Conservation (phyloP, 2,329 filamentous ascomycete genomes). For the Zasmidium cellare region DNA sequence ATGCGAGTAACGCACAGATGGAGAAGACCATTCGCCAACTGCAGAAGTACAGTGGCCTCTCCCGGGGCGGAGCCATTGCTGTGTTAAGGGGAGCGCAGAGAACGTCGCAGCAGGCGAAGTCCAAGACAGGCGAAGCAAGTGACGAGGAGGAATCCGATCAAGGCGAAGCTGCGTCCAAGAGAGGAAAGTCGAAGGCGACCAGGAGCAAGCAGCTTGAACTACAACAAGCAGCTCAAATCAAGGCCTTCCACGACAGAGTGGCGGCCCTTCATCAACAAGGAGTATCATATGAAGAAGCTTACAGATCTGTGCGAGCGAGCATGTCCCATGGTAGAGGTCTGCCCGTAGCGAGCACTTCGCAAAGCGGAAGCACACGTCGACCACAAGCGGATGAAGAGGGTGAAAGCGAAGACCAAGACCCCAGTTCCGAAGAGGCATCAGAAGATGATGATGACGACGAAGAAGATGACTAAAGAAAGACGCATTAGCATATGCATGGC, state of each 20-base stretch:
- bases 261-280: not conserved
- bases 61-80: not conserved
- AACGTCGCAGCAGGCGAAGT: not conserved
- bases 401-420: too few species aligned
- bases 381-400: too few species aligned
- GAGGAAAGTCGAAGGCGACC: too few species aligned
- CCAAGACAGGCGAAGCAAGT: not conserved
- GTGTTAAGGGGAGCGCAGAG: not conserved
- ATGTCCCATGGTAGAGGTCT: not conserved
- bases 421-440: too few species aligned
- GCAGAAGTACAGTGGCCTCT: not conserved
- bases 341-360: not conserved
- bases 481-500: too few species aligned
- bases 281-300: not conserved
- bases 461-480: too few species aligned
- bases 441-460: too few species aligned
- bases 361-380: too few species aligned
- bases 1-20: not conserved
- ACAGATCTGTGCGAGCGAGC: not conserved
- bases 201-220: not conserved
- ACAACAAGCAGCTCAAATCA: not conserved
- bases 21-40: not conserved
- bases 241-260: not conserved
- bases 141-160: not conserved
- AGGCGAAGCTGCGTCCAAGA: too few species aligned